A percentile compares a stretch with the other conserved stretches of the same genome.
phyloP scores from a whole-genome alignment of 345 rosid genomes.

The Salix arbutifolia region DNA sequence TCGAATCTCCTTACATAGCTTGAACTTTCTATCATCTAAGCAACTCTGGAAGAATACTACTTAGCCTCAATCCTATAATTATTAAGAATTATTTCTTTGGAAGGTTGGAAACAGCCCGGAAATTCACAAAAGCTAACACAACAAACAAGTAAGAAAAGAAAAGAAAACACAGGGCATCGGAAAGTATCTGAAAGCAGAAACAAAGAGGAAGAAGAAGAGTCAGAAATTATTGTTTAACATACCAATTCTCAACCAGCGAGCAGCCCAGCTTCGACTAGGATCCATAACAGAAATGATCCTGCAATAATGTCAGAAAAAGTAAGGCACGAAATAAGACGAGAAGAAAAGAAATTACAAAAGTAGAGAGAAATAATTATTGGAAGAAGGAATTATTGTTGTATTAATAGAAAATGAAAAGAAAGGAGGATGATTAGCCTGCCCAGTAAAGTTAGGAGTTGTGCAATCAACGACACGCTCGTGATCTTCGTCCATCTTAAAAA shows the following conservation, averaged over 20 bases:
- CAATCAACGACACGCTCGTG: conserved; percentile 78
- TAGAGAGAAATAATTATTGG: background rate
- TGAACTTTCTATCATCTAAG: background rate
- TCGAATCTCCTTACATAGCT: background rate
- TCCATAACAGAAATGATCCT: conserved; percentile 97
- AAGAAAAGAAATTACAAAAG: background rate
- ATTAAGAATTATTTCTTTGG: background rate
- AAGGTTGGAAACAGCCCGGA: background rate
- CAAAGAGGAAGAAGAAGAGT: background rate
- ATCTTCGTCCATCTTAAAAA: conserved; percentile 85
- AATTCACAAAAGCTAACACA: background rate
- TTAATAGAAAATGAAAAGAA: background rate
- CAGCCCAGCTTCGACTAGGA: conserved; percentile 93
- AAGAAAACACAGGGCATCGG: background rate
- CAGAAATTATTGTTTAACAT: conserved; percentile 11
- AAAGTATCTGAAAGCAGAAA: background rate
- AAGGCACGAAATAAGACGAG: background rate
- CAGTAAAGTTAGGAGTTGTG: conserved; percentile 81
- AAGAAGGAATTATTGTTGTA: background rate
- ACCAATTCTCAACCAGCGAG: conserved; percentile 96
- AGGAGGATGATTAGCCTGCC: conserved; percentile 28
- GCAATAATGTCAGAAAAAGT: background rate
- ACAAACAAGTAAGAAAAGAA: background rate
- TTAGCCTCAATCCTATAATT: background rate
- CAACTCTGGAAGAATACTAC: background rate